phyloP scores from a whole-genome alignment of 805 yeast species.

The Candida maesae region DNA sequence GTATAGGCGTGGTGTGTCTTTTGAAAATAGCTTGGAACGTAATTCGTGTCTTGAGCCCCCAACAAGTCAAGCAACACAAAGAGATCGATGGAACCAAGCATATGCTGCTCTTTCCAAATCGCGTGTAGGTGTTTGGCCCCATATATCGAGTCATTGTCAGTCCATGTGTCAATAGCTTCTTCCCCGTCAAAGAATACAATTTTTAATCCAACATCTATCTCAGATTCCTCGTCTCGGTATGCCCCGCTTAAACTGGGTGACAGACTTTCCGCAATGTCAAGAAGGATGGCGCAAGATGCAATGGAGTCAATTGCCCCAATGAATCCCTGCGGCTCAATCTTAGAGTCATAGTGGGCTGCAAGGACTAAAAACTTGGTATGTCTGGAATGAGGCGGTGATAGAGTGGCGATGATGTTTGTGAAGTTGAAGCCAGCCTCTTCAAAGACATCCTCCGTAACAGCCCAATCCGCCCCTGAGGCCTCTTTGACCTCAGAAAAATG shows the following conservation, averaged over 20 bases:
- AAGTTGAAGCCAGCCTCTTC: constrained; percentile 33
- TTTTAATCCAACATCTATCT: constrained; percentile 36
- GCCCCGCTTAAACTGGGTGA: constrained; percentile 15
- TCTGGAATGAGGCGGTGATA: constrained; percentile 16
- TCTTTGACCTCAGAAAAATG: constrained; percentile 30
- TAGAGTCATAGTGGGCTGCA: constrained; percentile 55
- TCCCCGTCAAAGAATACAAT: constrained; percentile 59
- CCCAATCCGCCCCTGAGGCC: constrained; percentile 27
- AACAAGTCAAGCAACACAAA: constrained; percentile 49
- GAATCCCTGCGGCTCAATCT: constrained; percentile 45
- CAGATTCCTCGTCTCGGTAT: constrained; percentile 11
- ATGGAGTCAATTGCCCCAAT: constrained; percentile 61
- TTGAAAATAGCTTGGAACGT: constrained; percentile 40
- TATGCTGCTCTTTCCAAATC: constrained; percentile 29
- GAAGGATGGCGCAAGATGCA: constrained; percentile 49
- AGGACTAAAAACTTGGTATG: constrained; percentile 33
- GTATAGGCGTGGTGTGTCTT: constrained; percentile 36
- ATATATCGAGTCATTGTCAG: constrained; percentile 47
- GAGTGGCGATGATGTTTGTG: constrained; percentile 35
- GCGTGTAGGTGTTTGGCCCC: constrained; percentile 50
- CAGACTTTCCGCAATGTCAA: constrained; percentile 37
- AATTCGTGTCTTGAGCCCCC: constrained; percentile 34
- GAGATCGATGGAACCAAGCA: constrained; percentile 36
- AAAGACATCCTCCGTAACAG: constrained; percentile 35
- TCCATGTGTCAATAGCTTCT: constrained; percentile 55